Evolutionary conservation across 495 filamentous ascomycete genomes (phyloP), one percentile per base, ranked within the genome.

Genomic region (Durotheca rogersii): DNA sequence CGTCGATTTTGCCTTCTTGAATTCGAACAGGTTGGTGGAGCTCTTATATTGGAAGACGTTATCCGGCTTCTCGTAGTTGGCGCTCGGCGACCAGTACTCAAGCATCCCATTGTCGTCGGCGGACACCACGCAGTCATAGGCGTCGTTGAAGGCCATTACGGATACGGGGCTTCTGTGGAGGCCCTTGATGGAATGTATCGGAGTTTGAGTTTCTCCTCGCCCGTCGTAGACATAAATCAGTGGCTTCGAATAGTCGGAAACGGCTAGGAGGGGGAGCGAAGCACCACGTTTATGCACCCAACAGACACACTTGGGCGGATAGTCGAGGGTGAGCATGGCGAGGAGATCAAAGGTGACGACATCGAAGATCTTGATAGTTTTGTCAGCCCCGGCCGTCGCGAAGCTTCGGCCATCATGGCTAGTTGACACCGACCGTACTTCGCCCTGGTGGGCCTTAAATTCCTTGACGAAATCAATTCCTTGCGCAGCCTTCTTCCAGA

Each of bases 401-500:
- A 92, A 96, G 69, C 88, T 96, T 64, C 90, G 81, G 4, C 93
- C 93, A 68, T 99, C 93, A 29, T 83, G 77, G 65, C 92, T 96
- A 14, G 86, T 82, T 37, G 82, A 89, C 20, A 90, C 87, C 29
- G 85, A 84, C 23, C 74, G 82, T 60, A 97, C 90, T 65, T 94
- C 91, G 21, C 88, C 88, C 44, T 76, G 76, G 67, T 97, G 94
- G 12, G 90, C 91, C 48, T 83, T 83, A 72, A 95, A 99, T 73
- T 96, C 90, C 71, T 99, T 99, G 11, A 97, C 90, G 59, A 97
- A 97, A 69, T 99, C 93, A 23, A 96, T 87, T 0, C 89, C 89
- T 6, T 86, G 85, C 3, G 82, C 82, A 51, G 87, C 80, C 71
- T 99, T 99, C 77, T 99, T 97, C 93, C 93, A 99, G 70, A 97